Evolutionary conservation across 257 asterid species (phyloP), one percentile per base, ranked within the genome.

Genomic region (Solanum chiquidenum): DNA sequence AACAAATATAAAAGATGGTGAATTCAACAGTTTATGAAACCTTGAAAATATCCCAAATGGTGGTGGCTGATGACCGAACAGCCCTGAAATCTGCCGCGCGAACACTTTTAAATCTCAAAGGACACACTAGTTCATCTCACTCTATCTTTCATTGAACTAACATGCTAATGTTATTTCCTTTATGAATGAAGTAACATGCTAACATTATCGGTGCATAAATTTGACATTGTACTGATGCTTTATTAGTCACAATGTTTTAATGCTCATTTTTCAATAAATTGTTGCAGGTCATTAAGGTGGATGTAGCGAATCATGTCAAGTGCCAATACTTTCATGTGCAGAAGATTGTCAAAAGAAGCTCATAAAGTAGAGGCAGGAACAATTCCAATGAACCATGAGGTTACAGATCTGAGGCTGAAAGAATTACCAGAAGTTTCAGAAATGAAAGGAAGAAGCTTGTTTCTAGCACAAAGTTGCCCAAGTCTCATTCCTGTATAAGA

Each of bases 401-500:
- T 42, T 42, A 10, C 46, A 77, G 62, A 13, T 27, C 12, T 25
- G n/a, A 42, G 6, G 21, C 8, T 77, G 62, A 40, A 82, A 79
- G 74, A 69, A 10, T 88, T 77, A 93, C 95, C 94, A n/a, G 91
- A 55, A 55, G 89, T 83, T 89, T 90, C 93, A 86, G 94, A 90
- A 86, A 87, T 91, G 86, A 90, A 90, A 46, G 83, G 71, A 74
- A 94, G 90, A 89, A 94, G 89, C 87, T 92, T 95, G 83, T 89
- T 90, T 87, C 89, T 88, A 38, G 94, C 96, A 83, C 85, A 82
- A 52, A 94, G 84, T 69, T 87, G 91, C 66, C 92, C 95, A 27
- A 89, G 92, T 88, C 90, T 91, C 55, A 84, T 20, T 86, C 97
- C 96, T 92, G 93, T 88, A 86, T n/a, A 86, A 85, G 72, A 14